These are phyloP conservation scores for Boletus insuetus DNA, from an alignment of 768 basidiomycete genomes.

Conservation along the genomic window DNA sequence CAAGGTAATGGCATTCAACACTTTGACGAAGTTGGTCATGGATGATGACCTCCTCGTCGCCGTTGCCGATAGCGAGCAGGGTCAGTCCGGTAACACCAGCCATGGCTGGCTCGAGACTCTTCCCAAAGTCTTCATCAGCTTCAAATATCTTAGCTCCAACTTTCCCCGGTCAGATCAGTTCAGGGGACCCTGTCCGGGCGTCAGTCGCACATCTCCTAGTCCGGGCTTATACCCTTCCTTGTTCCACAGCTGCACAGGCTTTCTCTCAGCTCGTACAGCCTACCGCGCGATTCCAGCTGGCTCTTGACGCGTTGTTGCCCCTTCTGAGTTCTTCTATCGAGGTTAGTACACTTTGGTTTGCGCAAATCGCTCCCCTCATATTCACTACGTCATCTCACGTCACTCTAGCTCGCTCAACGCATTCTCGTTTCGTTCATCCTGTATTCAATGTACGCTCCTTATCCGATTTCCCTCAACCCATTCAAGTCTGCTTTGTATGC, in stretches of 20 bases:
- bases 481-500: constrained; percentile 72
- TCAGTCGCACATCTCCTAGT: constrained; percentile 68
- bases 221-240: constrained; percentile 65
- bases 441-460: constrained; percentile 75
- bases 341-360: constrained; percentile 38
- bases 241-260: constrained; percentile 73
- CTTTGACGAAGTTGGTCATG: constrained; percentile 19
- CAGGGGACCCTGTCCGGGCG: constrained; percentile 48
- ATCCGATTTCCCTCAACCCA: constrained; percentile 77
- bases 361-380: constrained; percentile 12
- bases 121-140: constrained; percentile 30
- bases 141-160: constrained; percentile 36
- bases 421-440: constrained; percentile 79
- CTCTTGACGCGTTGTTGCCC: constrained; percentile 77
- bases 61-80: constrained; percentile 32
- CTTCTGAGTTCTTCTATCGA: constrained; percentile 58
- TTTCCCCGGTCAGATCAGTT: constrained; percentile 28
- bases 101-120: constrained; percentile 34
- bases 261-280: constrained; percentile 75
- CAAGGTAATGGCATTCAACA: background rate
- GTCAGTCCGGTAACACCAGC: constrained; percentile 19
- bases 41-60: constrained; percentile 35
- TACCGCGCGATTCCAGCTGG: constrained; percentile 77
- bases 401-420: constrained; percentile 59
- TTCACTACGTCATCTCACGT: constrained; percentile 11